Evolutionary conservation across 2,329 filamentous ascomycete genomes (phyloP), one percentile per base, ranked within the genome.

Genomic region (Sordariomycetes sp.): DNA sequence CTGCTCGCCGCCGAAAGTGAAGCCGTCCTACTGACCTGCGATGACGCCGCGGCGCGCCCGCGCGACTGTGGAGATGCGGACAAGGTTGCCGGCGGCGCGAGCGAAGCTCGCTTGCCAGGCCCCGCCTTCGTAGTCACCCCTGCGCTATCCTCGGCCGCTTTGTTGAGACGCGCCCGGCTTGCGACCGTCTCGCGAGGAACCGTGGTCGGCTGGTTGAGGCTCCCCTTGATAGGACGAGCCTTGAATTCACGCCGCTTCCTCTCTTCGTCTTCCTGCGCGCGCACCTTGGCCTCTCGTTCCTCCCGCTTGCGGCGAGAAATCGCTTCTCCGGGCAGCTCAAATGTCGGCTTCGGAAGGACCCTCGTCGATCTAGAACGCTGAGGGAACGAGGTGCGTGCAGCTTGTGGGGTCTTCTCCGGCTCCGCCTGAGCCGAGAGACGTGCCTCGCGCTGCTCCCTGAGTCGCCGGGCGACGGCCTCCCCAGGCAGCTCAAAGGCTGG

Each of bases 261-360:
- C 60, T 83, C 79, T 62, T 85, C 82, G 62, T 85, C 82, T 63
- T 83, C 81, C 64, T 85, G 76, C 3, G 75, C 76, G 61, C 72
- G 77, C 51, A 86, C 69, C 61, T 76, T 78, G 59, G 79, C 74
- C 64, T 84, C 77, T 58, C 77, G 74, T 65, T 82, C 73, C 69
- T 85, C 76, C 62, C 78, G 73, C 70, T 83, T 81, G 32, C 75
- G 71, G 1, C 77, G 72, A 2, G 78, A 80, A 55, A 86, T 79
- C 3, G 79, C 79, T 64, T 87, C 84, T 10, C 83, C 83, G 0
- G 83, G 82, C 51, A 87, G 74, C 69, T 86, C 82, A 68, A 86
- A 87, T 6, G 70, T 76, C 12, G 83, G 75, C 25, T 76, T 76
- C 1, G 79, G 79, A 20, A 77, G 74, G n/a, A 72, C 69, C 63